These are phyloP conservation scores for Cercospora sojina DNA, from an alignment of 2,329 filamentous ascomycete species.

Conservation along the genomic window DNA sequence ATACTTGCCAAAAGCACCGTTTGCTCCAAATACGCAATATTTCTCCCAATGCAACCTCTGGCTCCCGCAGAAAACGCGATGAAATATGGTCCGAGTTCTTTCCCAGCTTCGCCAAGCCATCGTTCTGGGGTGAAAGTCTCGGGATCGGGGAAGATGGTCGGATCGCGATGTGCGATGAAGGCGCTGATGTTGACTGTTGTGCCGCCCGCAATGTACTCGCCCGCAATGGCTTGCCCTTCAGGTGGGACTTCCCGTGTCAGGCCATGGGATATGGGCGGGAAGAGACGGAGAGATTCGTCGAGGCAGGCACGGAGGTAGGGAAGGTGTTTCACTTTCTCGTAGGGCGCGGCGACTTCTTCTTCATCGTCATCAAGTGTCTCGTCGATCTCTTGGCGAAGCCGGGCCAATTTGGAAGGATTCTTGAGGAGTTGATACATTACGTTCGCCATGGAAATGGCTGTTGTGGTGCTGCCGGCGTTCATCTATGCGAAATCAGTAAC, in stretches of 20 bases:
- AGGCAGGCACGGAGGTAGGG: slow-evolving; percentile 29
- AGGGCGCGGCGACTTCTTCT: slow-evolving; percentile 47
- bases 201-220: slow-evolving; percentile 18
- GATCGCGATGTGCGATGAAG: slow-evolving; percentile 22
- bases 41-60: slow-evolving; percentile 39
- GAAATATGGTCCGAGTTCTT: slow-evolving; percentile 22
- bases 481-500: slow-evolving; percentile 27
- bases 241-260: slow-evolving; percentile 23
- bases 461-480: slow-evolving; percentile 49
- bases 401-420: slow-evolving; percentile 39
- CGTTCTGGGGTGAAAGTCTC: slow-evolving; percentile 23
- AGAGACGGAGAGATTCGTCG: slow-evolving; percentile 24
- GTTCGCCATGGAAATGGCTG: slow-evolving; percentile 43
- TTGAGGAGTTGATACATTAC: slow-evolving; percentile 43
- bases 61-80: slow-evolving; percentile 40
- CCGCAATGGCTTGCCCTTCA: slow-evolving; percentile 23
- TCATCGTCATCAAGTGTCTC: slow-evolving; percentile 47
- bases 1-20: slow-evolving; percentile 33
- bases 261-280: slow-evolving; percentile 22
- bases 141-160: slow-evolving; percentile 38
- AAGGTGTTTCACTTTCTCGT: slow-evolving; percentile 24
- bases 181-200: slow-evolving; percentile 24
- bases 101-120: slow-evolving; percentile 27
- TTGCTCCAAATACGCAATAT: slow-evolving; percentile 36
- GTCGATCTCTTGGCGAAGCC: slow-evolving; percentile 25